phyloP scores from a whole-genome alignment of 2,329 filamentous ascomycete genomes.

The Amauroascus niger region DNA sequence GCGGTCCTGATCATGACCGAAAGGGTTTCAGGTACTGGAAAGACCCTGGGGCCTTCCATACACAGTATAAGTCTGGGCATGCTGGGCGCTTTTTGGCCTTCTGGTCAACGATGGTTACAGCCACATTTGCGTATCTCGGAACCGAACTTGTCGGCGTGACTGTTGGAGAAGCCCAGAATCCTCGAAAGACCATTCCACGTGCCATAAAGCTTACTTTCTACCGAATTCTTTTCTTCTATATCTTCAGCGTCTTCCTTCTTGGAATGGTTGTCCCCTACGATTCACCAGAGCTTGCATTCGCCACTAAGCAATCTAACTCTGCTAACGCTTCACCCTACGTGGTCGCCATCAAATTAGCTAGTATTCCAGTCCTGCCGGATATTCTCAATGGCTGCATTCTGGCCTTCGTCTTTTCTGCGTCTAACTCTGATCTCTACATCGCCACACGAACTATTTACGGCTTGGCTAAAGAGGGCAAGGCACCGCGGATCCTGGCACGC shows the following conservation, averaged over 20 bases:
- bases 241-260: conserved; percentile 47
- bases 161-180: conserved; percentile 47
- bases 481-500: conserved; percentile 59
- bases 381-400: conserved; percentile 70
- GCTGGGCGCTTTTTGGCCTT: conserved; percentile 51
- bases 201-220: conserved; percentile 47
- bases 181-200: conserved; percentile 45
- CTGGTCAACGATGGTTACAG: conserved; percentile 48
- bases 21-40: conserved; percentile 60
- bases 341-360: conserved; percentile 59
- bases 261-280: conserved; percentile 58
- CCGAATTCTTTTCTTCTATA: conserved; percentile 50
- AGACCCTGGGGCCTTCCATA: conserved; percentile 50
- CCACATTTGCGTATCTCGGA: conserved; percentile 31
- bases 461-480: conserved; percentile 60
- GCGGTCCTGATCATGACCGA: conserved; percentile 53
- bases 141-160: conserved; percentile 47
- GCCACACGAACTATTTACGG: conserved; percentile 69
- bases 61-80: conserved; percentile 37
- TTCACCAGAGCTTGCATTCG: conserved; percentile 45
- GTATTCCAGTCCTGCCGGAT: conserved; percentile 56
- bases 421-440: conserved; percentile 55
- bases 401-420: conserved; percentile 59
- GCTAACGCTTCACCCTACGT: conserved; percentile 55
- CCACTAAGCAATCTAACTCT: conserved; percentile 50